phyloP scores from a whole-genome alignment of 2,329 filamentous ascomycete genomes.

The Microdochium paspali region DNA sequence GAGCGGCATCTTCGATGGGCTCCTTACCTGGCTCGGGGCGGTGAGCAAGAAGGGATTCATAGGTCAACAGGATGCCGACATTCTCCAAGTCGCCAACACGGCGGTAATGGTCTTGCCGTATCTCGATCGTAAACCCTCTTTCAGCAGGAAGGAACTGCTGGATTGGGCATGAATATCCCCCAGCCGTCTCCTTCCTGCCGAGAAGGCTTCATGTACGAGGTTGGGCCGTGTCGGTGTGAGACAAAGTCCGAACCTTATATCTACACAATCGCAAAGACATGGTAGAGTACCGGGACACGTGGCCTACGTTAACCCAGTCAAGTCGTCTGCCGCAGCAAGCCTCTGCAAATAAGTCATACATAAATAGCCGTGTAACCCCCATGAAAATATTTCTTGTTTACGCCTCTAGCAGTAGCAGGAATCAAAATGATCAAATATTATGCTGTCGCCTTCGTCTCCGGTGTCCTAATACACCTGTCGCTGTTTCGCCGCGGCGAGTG shows the following conservation, averaged over 20 bases:
- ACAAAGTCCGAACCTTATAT: no score
- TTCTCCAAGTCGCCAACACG: slow-evolving; percentile 23
- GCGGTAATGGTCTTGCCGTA: not conserved
- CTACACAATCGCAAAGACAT: not conserved
- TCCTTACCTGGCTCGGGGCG: slow-evolving; percentile 49
- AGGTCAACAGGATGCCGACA: slow-evolving; percentile 37
- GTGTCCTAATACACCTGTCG: not conserved
- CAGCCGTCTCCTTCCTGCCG: not conserved
- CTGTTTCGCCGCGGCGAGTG: not conserved
- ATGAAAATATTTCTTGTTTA: not conserved
- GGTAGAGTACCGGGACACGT: not conserved
- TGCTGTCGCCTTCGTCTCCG: not conserved
- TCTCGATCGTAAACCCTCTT: not conserved
- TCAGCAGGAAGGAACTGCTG: not conserved
- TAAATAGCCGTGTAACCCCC: not conserved
- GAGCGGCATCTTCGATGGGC: slow-evolving; percentile 52
- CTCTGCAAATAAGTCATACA: not conserved
- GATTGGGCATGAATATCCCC: not conserved
- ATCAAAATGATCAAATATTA: not conserved
- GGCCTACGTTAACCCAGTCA: not conserved
- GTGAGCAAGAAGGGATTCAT: slow-evolving; percentile 49
- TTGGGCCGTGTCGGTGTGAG: not conserved
- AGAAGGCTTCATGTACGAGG: not conserved
- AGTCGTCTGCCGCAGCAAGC: not conserved
- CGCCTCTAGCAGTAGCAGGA: not conserved